Percentiles rank a stretch among this genome's conserved stretches.
Conservation (phyloP, 495 filamentous ascomycete genomes). For the Aspergillus heteromorphus region DNA sequence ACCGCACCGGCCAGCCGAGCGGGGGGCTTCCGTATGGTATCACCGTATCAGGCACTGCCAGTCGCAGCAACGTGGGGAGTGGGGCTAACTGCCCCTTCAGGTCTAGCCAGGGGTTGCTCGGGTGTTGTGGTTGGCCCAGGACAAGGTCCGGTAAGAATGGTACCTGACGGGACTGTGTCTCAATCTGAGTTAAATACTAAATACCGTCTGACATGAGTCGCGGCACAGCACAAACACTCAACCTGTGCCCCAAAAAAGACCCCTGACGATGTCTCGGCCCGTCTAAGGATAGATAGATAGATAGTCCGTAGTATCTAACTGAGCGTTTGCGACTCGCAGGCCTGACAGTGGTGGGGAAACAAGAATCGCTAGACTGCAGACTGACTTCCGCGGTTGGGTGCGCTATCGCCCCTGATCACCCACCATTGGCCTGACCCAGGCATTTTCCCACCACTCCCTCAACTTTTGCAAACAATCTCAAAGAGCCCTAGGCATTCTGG, state of each 20-base stretch:
- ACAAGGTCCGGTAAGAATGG: background rate
- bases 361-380: background rate
- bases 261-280: too few relatives aligned
- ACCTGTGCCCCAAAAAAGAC: too few relatives aligned
- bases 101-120: slow-evolving; percentile 6
- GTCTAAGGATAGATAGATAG: too few relatives aligned
- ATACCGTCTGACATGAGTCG: too few relatives aligned
- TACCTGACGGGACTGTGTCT: too few relatives aligned
- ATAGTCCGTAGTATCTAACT: too few relatives aligned
- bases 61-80: slow-evolving; percentile 4
- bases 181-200: too few relatives aligned
- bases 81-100: background rate
- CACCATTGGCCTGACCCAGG: background rate
- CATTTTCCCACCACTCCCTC: background rate
- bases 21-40: too few relatives aligned
- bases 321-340: too few relatives aligned
- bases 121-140: background rate
- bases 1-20: background rate
- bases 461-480: background rate
- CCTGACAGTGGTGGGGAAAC: too few relatives aligned
- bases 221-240: too few relatives aligned
- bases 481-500: too few relatives aligned
- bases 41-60: background rate
- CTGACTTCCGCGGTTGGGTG: background rate
- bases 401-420: background rate